Base-by-base conservation (phyloP, 495 filamentous ascomycete genomes). In the Sphaerosporella brunnea region DNA sequence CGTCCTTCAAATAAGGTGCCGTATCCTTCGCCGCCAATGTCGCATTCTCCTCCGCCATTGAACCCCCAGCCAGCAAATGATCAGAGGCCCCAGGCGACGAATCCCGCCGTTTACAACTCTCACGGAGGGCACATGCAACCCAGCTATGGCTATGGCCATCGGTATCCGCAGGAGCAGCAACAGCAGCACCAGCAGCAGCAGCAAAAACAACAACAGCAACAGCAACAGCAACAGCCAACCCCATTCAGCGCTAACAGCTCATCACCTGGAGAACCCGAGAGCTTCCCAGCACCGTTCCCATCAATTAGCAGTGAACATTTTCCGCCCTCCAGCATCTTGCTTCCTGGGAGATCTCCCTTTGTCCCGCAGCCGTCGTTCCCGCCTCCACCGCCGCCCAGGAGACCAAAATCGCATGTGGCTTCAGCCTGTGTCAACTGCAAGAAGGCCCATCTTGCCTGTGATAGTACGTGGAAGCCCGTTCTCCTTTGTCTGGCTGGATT, bases 391-490 rank as follows among this genome's bases (percentile, higher is more conserved):
- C 68, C 78, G 4, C 82, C 84, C 13, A 73, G 86, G 53, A 82
- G 87, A 55, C 79, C 85, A 5, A 97, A 96, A 60, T 84, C 84
- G 10, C 90, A 97, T 67, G 90, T 97, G 39, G 84, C 88, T 28
- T 94, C 87, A 26, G 90, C 90, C 15, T 97, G 90, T 62, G 81
- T 95, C 47, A 92, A 94, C 58, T 97, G 90, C 68, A 95, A 95
- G 63, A 85, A 79, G 64, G 93, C 92, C 49, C 90, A 97, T 72
- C 68, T 97, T 50, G 78, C 77, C 26, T 84, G 79, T 60, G 79
- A 83, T 58, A 70, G 76, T 41, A 75, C 71, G 65, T 79, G 30
- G 23, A 45, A 26, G 15, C 39, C 42, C 30, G 16, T 47, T 60
- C 46, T 23, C 10, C 47, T 49, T 28, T 37, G 36, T 45, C n/a